These are phyloP conservation scores for Tarenaya hassleriana DNA, from an alignment of 345 rosid species.

Conservation along the genomic window DNA sequence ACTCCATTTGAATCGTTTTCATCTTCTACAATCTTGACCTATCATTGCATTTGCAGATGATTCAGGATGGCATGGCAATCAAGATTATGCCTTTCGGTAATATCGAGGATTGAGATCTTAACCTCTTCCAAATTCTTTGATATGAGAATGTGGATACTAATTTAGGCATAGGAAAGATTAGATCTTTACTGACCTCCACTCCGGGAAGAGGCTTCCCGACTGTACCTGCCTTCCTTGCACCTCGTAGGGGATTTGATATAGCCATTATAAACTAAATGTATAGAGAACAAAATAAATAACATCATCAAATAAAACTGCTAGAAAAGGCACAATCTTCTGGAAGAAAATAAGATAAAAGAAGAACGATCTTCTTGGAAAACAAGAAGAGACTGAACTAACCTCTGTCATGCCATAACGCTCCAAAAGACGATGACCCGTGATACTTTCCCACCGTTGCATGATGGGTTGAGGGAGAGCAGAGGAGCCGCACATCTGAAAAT, in stretches of 20 bases:
- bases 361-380: not conserved
- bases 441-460: conserved; percentile 90
- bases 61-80: not conserved
- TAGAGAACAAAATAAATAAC: conserved; percentile 4
- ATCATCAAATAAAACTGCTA: not conserved
- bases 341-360: not conserved
- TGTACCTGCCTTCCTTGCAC: conserved; percentile 79
- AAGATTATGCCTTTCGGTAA: conserved; percentile 7
- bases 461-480: conserved; percentile 93
- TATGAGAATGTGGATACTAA: not conserved
- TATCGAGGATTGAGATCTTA: not conserved
- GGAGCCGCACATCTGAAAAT: conserved; percentile 85
- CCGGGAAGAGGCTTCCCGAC: conserved; percentile 97
- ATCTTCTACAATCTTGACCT: conserved; percentile 73
- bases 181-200: conserved; percentile 61
- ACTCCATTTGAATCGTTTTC: conserved; percentile 42
- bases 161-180: conserved; percentile 6
- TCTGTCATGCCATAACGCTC: conserved; percentile 99
- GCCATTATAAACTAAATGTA: conserved; percentile 84
- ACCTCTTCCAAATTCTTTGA: not conserved
- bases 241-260: conserved; percentile 78
- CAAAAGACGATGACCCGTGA: conserved; percentile 90
- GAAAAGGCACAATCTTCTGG: not conserved
- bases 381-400: conserved; percentile 32
- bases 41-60: conserved; percentile 15